phyloP scores from a whole-genome alignment of 108 stramenopile species.

The Nitzschia putrida region DNA sequence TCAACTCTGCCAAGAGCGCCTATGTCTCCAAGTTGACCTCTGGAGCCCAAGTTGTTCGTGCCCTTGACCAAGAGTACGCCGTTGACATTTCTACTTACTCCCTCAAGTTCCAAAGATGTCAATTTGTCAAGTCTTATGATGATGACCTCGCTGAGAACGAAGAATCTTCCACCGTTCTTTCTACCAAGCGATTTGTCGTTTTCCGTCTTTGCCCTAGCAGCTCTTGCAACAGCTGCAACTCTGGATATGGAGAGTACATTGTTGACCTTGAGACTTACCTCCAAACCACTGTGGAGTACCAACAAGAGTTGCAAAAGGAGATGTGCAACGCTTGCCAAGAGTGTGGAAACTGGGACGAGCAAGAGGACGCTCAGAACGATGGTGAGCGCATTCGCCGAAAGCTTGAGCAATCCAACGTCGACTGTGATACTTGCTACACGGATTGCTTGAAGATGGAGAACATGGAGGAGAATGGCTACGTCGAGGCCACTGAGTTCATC shows the following conservation, averaged over 20 bases:
- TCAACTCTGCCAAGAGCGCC: conserved; percentile 48
- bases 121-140: conserved; percentile 79
- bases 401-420: conserved; percentile 41
- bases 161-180: conserved; percentile 60
- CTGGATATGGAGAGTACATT: conserved; percentile 87
- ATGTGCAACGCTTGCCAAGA: conserved; percentile 80
- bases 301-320: conserved; percentile 66
- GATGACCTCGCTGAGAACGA: conserved; percentile 65
- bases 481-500: conserved; percentile 81
- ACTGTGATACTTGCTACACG: conserved; percentile 69
- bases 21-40: conserved; percentile 61
- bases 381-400: conserved; percentile 35
- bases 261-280: conserved; percentile 79
- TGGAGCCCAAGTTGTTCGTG: conserved; percentile 57
- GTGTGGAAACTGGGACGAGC: conserved; percentile 38
- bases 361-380: conserved; percentile 33
- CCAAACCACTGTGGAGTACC: conserved; percentile 67
- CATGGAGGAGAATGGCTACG: conserved; percentile 86
- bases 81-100: conserved; percentile 78
- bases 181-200: conserved; percentile 78
- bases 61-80: conserved; percentile 57
- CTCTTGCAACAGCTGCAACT: conserved; percentile 65
- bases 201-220: conserved; percentile 82
- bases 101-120: conserved; percentile 83
- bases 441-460: conserved; percentile 90